These are phyloP conservation scores for Phaeosphaeria sp. DNA, from an alignment of 2,329 filamentous ascomycete genomes.

Conservation along the genomic window DNA sequence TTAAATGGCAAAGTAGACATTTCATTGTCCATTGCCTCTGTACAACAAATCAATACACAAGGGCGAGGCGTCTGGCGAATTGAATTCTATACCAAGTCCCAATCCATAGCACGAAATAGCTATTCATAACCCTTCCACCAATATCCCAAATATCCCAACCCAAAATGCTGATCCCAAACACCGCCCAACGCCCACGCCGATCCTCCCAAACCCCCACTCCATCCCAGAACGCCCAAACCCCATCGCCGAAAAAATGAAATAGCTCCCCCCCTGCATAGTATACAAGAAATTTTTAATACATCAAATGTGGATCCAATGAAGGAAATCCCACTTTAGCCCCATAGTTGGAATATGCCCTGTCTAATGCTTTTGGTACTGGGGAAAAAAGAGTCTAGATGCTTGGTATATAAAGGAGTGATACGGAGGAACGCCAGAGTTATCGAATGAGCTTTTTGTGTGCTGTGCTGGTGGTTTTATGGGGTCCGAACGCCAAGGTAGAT, in stretches of 20 bases:
- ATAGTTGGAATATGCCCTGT: slow-evolving; percentile 19
- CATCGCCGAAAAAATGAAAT: slow-evolving; percentile 43
- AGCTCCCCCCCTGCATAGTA: slow-evolving; percentile 35
- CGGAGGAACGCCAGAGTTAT: slow-evolving; percentile 8
- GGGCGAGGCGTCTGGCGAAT: slow-evolving; percentile 14
- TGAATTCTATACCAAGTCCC: slow-evolving; percentile 1
- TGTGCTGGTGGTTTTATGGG: slow-evolving; percentile 11
- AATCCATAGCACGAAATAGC: neutral
- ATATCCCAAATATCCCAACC: neutral
- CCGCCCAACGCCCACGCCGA: neutral
- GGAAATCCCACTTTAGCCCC: slow-evolving; percentile 4
- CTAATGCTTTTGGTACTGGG: slow-evolving; percentile 24
- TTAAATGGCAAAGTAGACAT: neutral
- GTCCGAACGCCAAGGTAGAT: slow-evolving; percentile 11
- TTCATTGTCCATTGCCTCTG: slow-evolving; percentile 9
- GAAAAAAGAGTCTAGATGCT: slow-evolving; percentile 2
- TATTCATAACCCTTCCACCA: neutral
- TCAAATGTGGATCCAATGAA: slow-evolving; percentile 22
- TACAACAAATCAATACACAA: too few species aligned
- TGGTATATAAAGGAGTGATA: slow-evolving; percentile 11
- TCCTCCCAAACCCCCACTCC: neutral
- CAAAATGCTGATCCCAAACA: neutral
- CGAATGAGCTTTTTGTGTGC: slow-evolving; percentile 11
- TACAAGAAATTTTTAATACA: slow-evolving; percentile 20
- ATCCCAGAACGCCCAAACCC: slow-evolving; percentile 6